These are phyloP conservation scores for Bassia scoparia DNA, from an alignment of 148 eudicot species.

Conservation along the genomic window DNA sequence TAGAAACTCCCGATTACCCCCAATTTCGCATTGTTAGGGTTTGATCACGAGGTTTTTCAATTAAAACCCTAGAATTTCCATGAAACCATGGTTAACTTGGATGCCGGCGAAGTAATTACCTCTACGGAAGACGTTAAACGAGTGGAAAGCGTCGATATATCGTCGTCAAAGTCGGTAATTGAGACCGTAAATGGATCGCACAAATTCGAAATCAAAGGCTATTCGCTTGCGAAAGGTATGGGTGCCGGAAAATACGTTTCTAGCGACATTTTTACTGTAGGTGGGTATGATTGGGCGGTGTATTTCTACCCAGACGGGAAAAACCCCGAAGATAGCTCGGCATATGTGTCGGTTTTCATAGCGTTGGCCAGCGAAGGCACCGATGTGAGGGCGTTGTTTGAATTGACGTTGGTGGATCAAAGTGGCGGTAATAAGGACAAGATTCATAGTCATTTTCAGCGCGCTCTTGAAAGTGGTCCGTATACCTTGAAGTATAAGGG, in stretches of 20 bases:
- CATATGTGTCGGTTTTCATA: constrained; percentile 79
- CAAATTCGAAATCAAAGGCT: constrained; percentile 70
- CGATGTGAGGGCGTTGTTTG: constrained; percentile 91
- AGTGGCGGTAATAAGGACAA: constrained; percentile 69
- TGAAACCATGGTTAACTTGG: constrained; percentile 37
- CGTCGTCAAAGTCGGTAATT: constrained; percentile 61
- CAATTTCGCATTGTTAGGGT: constrained; percentile 27
- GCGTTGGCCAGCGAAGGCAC: constrained; percentile 88
- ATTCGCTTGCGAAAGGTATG: constrained; percentile 85
- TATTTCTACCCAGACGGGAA: constrained; percentile 95
- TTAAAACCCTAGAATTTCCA: constrained; percentile 27
- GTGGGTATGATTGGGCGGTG: constrained; percentile 89
- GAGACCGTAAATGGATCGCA: constrained; percentile 85
- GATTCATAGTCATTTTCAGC: constrained; percentile 83
- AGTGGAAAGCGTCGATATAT: constrained; percentile 16
- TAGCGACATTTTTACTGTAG: constrained; percentile 69
- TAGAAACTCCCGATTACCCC: not conserved
- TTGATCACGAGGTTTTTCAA: constrained; percentile 17
- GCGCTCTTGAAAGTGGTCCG: constrained; percentile 84
- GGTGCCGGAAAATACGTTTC: constrained; percentile 73
- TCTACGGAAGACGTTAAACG: not conserved
- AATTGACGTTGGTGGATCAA: constrained; percentile 75
- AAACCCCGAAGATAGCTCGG: constrained; percentile 63
- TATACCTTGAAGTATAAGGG: constrained; percentile 82
- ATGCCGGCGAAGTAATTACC: constrained; percentile 8